Evolutionary conservation across 495 filamentous ascomycete species (phyloP).

Genomic region (Penicillium goetzii): DNA sequence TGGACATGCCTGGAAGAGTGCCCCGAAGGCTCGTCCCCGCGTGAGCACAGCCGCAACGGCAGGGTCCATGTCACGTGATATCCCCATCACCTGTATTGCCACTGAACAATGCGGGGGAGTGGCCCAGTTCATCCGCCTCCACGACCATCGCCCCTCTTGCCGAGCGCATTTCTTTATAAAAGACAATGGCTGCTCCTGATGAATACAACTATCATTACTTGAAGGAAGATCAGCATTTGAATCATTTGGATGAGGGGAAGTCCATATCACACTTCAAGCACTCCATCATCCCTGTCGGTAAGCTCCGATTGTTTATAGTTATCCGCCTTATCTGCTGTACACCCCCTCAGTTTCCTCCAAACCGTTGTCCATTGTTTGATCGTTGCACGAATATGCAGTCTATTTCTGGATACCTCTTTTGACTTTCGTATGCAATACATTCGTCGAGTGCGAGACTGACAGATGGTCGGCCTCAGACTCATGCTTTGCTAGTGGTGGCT

Average conservation of each 20-base stretch:
- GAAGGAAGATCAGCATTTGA: not conserved
- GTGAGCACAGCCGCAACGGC: not conserved
- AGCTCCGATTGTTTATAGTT: slow-evolving; percentile 28
- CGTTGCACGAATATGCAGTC: slow-evolving; percentile 17
- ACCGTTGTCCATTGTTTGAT: slow-evolving; percentile 15
- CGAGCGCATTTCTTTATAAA: slow-evolving; percentile 10
- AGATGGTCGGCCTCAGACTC: slow-evolving; percentile 5
- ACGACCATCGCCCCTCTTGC: not conserved
- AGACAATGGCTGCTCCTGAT: slow-evolving; percentile 11
- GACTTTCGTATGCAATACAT: slow-evolving; percentile 6
- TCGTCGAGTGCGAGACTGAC: slow-evolving; percentile 12
- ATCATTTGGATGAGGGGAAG: not conserved
- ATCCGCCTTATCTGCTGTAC: slow-evolving; percentile 25
- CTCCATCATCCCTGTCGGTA: slow-evolving; percentile 17
- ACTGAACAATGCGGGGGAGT: slow-evolving; percentile 9
- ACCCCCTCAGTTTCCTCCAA: slow-evolving; percentile 9
- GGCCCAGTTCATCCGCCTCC: slow-evolving; percentile 7
- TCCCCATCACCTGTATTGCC: slow-evolving; percentile 2
- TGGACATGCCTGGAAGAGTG: slow-evolving; percentile 11
- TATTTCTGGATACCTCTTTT: slow-evolving; percentile 16
- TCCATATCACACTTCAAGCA: not conserved
- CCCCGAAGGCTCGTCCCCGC: not conserved
- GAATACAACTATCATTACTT: not conserved
- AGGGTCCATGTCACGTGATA: slow-evolving; percentile 9
- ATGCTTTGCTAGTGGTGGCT: not conserved